Conservation (phyloP, 1,284 basidiomycete species). For the Serendipita sp. region DNA sequence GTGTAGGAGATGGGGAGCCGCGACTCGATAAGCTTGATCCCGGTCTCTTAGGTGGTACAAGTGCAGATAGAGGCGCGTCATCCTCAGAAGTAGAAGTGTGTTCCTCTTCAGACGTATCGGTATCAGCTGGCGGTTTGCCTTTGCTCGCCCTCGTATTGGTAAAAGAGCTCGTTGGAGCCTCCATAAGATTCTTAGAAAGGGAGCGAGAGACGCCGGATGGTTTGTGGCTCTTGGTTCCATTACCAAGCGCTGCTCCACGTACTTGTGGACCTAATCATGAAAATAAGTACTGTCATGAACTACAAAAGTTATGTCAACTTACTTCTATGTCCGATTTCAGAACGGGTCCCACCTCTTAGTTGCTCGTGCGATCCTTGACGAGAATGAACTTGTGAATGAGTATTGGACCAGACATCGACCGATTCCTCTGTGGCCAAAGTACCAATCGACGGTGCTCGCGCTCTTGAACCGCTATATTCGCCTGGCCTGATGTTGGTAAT, state of each 20-base stretch:
- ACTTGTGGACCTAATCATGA: not conserved
- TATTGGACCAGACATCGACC: constrained; percentile 4
- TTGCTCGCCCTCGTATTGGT: not conserved
- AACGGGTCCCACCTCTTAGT: not conserved
- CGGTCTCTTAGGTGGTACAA: not conserved
- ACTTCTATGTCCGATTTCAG: not conserved
- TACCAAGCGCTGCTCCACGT: not conserved
- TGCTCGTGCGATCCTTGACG: not conserved
- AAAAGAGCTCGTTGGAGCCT: not conserved
- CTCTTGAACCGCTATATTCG: not conserved
- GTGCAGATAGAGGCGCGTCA: not conserved
- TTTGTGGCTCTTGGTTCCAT: not conserved
- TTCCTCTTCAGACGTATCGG: not conserved
- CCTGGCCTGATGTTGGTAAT: not conserved
- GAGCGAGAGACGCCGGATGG: not conserved
- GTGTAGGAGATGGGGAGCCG: not conserved
- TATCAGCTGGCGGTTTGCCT: not conserved
- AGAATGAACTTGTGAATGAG: not conserved
- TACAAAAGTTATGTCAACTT: not conserved
- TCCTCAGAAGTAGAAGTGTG: not conserved
- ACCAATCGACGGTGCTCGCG: not conserved
- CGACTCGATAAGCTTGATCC: not conserved
- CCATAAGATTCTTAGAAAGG: not conserved
- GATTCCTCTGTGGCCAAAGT: not conserved
- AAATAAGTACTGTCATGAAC: not conserved